Evolutionary conservation across 257 asterid species (phyloP).

Genomic region (Solanum appendiculatum): DNA sequence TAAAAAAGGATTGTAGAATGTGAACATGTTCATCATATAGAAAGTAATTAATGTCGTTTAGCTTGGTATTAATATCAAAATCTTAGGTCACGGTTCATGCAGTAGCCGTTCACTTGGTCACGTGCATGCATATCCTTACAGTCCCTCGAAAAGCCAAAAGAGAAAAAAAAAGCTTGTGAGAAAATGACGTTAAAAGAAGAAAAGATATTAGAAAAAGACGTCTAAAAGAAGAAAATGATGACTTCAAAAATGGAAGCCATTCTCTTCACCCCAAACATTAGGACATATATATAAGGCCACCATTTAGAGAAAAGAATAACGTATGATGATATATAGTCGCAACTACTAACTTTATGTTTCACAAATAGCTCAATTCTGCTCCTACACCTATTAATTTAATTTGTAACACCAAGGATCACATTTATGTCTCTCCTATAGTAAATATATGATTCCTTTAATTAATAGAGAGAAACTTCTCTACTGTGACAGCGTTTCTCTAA

Average conservation of each 20-base stretch:
- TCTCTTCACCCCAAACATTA: neutral
- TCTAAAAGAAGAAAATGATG: neutral
- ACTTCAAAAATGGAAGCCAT: neutral
- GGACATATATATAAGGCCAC: neutral
- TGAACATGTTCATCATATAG: no score
- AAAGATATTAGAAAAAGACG: neutral
- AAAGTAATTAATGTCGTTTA: neutral
- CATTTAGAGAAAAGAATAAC: neutral
- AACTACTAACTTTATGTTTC: neutral
- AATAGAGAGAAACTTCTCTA: neutral
- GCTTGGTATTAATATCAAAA: neutral
- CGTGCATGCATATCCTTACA: neutral
- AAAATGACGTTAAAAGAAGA: neutral
- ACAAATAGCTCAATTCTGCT: neutral
- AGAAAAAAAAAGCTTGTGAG: neutral
- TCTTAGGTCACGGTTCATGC: neutral
- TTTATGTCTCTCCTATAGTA: neutral
- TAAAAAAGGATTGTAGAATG: no score
- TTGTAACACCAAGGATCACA: neutral
- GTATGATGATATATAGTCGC: neutral
- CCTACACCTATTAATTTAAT: neutral
- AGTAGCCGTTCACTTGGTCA: neutral
- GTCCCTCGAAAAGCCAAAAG: neutral
- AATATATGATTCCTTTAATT: neutral
- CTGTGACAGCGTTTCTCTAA: neutral